A percentile compares a stretch with the other conserved stretches of the same genome.
phyloP scores from a whole-genome alignment of 805 yeast species.

The Yamadazyma phyllophila region DNA sequence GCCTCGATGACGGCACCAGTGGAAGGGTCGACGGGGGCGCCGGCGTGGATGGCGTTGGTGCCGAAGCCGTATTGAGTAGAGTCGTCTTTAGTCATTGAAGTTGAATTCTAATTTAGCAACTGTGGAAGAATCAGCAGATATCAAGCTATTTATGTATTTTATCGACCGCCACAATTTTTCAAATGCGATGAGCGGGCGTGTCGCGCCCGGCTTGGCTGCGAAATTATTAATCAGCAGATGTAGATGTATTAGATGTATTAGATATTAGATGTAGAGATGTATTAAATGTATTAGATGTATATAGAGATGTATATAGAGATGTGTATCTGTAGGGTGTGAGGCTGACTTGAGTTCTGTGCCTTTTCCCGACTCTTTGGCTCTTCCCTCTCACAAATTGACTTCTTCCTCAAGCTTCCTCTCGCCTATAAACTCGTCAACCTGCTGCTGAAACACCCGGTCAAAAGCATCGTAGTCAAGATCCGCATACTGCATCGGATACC shows the following conservation, averaged over 20 bases:
- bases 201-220: background rate
- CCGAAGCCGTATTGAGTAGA: slow-evolving; percentile 51
- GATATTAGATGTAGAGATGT: too few relatives aligned
- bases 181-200: slow-evolving; percentile 7
- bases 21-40: slow-evolving; percentile 63
- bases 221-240: slow-evolving; percentile 1
- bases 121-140: background rate
- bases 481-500: slow-evolving; percentile 2
- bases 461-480: slow-evolving; percentile 1
- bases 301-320: too few relatives aligned
- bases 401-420: too few relatives aligned
- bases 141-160: background rate
- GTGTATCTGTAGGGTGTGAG: too few relatives aligned
- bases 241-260: too few relatives aligned
- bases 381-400: too few relatives aligned
- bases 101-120: background rate
- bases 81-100: slow-evolving; percentile 39
- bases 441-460: slow-evolving; percentile 1
- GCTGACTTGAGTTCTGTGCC: too few relatives aligned
- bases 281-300: too few relatives aligned
- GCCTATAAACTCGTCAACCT: slow-evolving; percentile 3
- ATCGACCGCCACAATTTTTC: slow-evolving; percentile 7
- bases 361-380: too few relatives aligned
- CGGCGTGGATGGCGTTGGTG: slow-evolving; percentile 83
- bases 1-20: slow-evolving; percentile 90